These are phyloP conservation scores for Sechiopsis laciniata DNA, from an alignment of 306 rosid species.

Conservation along the genomic window DNA sequence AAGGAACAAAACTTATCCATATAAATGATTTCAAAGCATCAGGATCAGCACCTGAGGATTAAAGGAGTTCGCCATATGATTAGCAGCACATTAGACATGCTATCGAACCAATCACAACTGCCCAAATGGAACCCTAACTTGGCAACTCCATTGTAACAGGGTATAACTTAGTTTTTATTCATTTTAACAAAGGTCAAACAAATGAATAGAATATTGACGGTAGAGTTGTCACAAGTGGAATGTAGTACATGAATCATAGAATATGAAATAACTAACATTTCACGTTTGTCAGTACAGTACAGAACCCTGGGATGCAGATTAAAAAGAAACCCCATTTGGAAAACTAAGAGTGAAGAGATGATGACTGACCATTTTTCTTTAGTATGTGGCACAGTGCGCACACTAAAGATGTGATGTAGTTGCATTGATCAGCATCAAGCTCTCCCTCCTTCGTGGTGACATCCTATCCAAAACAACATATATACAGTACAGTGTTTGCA, in stretches of 20 bases:
- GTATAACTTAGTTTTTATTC: no score
- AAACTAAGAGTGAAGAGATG: constrained; percentile 9
- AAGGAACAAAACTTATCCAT: constrained; percentile 65
- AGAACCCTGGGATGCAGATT: background rate
- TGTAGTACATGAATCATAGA: background rate
- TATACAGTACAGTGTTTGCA: background rate
- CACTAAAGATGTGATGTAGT: constrained; percentile 40
- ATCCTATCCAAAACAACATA: constrained; percentile 36
- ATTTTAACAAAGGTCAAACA: no score
- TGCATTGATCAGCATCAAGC: constrained; percentile 44
- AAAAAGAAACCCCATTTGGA: constrained; percentile 11
- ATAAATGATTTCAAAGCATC: constrained; percentile 44
- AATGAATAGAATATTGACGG: no score
- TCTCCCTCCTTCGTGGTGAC: constrained; percentile 32
- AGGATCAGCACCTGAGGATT: constrained; percentile 40
- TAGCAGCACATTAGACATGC: background rate
- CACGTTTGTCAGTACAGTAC: background rate
- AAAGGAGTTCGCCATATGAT: constrained; percentile 1
- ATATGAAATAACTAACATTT: background rate
- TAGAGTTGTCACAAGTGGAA: background rate
- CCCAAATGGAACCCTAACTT: background rate
- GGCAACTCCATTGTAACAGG: background rate
- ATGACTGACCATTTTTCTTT: constrained; percentile 51
- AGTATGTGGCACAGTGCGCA: constrained; percentile 68
- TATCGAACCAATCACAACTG: background rate